Conservation (phyloP, 2,329 filamentous ascomycete species). For the Calonectria hawksworthii region DNA sequence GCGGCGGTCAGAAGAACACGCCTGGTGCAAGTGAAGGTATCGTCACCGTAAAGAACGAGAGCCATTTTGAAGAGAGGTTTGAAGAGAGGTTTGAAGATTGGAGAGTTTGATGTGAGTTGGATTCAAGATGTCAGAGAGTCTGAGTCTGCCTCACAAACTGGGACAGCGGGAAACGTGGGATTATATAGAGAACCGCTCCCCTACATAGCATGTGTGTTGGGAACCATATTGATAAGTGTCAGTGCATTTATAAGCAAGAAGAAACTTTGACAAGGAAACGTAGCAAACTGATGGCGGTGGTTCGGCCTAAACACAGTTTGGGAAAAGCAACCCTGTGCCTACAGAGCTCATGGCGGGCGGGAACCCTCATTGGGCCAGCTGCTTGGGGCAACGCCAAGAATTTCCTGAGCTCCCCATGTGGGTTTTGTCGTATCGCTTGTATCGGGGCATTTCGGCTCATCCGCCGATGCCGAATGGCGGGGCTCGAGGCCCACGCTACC, state of each 20-base stretch:
- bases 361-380: background rate
- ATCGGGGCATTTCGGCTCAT: background rate
- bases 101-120: background rate
- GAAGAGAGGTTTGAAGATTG: background rate
- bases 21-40: background rate
- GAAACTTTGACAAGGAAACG: background rate
- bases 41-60: background rate
- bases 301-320: background rate
- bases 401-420: background rate
- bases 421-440: background rate
- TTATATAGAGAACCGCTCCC: background rate
- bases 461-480: background rate
- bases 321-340: background rate
- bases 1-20: background rate
- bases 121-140: background rate
- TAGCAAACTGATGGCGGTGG: background rate
- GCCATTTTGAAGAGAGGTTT: background rate
- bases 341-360: background rate
- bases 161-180: background rate
- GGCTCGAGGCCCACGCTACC: too few species aligned
- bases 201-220: background rate
- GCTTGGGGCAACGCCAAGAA: background rate
- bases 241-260: background rate
- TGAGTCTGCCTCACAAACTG: background rate
- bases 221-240: background rate